These are phyloP conservation scores for Astraeus odoratus DNA, from an alignment of 768 basidiomycete genomes.

Conservation along the genomic window DNA sequence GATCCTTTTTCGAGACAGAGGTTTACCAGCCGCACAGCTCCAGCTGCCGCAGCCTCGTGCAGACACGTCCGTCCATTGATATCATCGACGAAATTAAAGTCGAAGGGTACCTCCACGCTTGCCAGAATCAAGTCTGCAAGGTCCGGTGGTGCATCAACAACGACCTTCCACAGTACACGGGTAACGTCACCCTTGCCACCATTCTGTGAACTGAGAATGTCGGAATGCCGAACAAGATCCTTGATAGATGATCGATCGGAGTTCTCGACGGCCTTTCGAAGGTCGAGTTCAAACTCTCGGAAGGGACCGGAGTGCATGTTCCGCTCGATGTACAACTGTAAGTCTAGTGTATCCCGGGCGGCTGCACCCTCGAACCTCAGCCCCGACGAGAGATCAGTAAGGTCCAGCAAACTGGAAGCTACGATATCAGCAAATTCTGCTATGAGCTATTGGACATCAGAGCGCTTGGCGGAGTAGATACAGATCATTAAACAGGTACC, in stretches of 20 bases:
- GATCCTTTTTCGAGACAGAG: constrained; percentile 74
- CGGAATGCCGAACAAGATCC: constrained; percentile 67
- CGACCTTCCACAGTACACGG: constrained; percentile 92
- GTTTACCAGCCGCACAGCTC: constrained; percentile 67
- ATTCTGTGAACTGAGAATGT: constrained; percentile 53
- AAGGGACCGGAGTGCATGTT: constrained; percentile 63
- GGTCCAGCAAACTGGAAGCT: constrained; percentile 72
- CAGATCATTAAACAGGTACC: constrained; percentile 36
- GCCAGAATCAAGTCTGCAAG: constrained; percentile 70
- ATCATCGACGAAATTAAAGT: constrained; percentile 90
- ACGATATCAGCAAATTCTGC: constrained; percentile 93
- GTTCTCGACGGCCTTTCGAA: constrained; percentile 68
- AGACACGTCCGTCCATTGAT: constrained; percentile 94
- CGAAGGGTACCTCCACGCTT: constrained; percentile 62
- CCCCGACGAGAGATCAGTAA: constrained; percentile 68
- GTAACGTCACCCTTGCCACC: constrained; percentile 66
- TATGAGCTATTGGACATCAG: constrained; percentile 57
- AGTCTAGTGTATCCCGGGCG: constrained; percentile 67
- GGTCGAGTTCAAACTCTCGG: constrained; percentile 82
- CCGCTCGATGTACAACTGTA: constrained; percentile 62
- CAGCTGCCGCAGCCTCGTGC: constrained; percentile 88
- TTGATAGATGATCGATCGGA: constrained; percentile 53
- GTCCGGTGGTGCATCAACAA: constrained; percentile 71
- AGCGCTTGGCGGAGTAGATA: constrained; percentile 7
- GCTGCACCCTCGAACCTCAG: constrained; percentile 74